These are phyloP conservation scores for Alternaria brassicicola DNA, from an alignment of 2,329 filamentous ascomycete genomes.

Conservation along the genomic window DNA sequence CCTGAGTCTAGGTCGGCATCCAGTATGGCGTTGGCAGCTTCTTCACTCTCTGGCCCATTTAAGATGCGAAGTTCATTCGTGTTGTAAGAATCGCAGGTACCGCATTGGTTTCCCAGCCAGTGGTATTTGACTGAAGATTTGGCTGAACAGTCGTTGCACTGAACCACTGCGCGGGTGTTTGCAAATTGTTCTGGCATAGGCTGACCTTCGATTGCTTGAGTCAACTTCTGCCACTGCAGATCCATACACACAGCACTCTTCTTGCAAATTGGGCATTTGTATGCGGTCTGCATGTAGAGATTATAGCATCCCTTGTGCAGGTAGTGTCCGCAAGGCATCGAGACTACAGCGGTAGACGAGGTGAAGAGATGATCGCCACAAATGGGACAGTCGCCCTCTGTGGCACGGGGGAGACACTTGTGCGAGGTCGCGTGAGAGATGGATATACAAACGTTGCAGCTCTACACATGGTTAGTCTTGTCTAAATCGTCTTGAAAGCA, in stretches of 20 bases:
- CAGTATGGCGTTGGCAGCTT: constrained; percentile 42
- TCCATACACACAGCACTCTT: constrained; percentile 99
- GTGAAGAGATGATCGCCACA: constrained; percentile 97
- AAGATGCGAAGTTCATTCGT: constrained; percentile 57
- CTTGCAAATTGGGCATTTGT: constrained; percentile 96
- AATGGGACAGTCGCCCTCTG: constrained; percentile 92
- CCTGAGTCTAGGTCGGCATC: constrained; percentile 37
- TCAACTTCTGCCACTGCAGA: constrained; percentile 86
- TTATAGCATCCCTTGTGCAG: constrained; percentile 91
- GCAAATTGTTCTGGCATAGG: constrained; percentile 88
- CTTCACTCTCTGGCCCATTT: constrained; percentile 47
- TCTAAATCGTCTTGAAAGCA: not conserved
- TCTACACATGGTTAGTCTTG: constrained; percentile 39
- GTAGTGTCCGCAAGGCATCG: constrained; percentile 94
- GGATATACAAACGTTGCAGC: constrained; percentile 89
- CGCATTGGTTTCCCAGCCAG: constrained; percentile 92
- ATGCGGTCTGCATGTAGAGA: constrained; percentile 85
- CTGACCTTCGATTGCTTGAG: constrained; percentile 83
- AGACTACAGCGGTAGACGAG: constrained; percentile 84
- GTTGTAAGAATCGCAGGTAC: constrained; percentile 61
- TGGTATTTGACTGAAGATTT: constrained; percentile 88
- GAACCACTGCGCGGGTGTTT: constrained; percentile 79
- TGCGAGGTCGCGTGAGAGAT: constrained; percentile 85
- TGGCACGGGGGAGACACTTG: constrained; percentile 81
- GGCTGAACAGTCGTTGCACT: constrained; percentile 93